Conservation (phyloP, 1,284 basidiomycete species). For the Tausonia pullulans region DNA sequence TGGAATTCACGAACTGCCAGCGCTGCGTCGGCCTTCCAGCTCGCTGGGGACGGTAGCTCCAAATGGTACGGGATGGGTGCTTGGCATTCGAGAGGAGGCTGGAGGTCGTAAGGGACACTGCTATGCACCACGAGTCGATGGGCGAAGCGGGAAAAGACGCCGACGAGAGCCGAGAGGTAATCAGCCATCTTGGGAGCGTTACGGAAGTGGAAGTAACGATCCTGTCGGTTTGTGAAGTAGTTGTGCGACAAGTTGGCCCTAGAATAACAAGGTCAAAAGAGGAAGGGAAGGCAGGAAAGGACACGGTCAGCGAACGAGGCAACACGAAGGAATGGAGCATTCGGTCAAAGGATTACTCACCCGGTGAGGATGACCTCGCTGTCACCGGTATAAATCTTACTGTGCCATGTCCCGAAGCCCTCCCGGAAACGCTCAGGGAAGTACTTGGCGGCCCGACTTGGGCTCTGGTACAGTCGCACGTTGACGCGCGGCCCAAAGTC, state of each 20-base stretch:
- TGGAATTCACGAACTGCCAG: not conserved
- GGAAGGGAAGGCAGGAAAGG: conserved; percentile 9
- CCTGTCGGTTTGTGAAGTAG: conserved; percentile 91
- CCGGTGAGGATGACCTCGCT: conserved; percentile 86
- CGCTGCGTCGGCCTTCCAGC: conserved; percentile 2
- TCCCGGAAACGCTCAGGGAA: conserved; percentile 92
- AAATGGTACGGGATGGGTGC: no score
- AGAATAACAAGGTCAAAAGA: conserved; percentile 10
- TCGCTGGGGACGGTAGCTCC: no score
- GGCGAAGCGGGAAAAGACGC: conserved; percentile 59
- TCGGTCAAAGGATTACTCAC: conserved; percentile 41
- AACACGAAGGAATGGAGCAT: not conserved
- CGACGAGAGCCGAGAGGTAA: conserved; percentile 73
- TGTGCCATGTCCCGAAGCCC: conserved; percentile 97
- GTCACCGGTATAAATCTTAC: conserved; percentile 90
- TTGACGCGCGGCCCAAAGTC: conserved; percentile 65
- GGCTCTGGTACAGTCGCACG: conserved; percentile 72
- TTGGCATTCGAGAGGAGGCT: not conserved
- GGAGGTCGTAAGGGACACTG: conserved; percentile 26
- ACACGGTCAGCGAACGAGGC: not conserved
- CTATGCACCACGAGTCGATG: conserved; percentile 47
- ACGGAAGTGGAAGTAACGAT: conserved; percentile 75
- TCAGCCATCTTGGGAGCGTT: conserved; percentile 54
- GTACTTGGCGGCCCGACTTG: conserved; percentile 44
- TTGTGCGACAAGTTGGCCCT: conserved; percentile 92